These are phyloP conservation scores for Reutealis trisperma DNA, from an alignment of 345 rosid genomes.

Conservation along the genomic window DNA sequence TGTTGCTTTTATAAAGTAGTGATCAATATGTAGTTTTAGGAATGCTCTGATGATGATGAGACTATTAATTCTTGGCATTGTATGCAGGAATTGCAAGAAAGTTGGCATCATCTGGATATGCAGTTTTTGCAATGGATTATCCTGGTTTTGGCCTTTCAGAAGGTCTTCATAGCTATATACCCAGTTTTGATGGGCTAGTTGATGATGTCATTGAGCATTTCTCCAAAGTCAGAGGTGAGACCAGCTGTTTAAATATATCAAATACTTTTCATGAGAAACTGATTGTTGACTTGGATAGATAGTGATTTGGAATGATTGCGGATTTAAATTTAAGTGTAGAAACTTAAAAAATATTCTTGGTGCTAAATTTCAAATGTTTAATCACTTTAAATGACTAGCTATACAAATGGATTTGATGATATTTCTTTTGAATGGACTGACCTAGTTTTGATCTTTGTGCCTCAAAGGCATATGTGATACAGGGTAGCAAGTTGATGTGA, in stretches of 20 bases:
- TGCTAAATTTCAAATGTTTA: no score
- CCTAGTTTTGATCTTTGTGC: background rate
- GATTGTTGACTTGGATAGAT: no score
- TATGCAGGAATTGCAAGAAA: slow-evolving; percentile 83
- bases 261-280: background rate
- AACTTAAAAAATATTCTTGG: no score
- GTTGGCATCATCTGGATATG: slow-evolving; percentile 78
- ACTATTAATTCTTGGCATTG: slow-evolving; percentile 12
- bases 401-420: no score
- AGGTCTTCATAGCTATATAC: slow-evolving; percentile 85
- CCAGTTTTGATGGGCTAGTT: slow-evolving; percentile 74
- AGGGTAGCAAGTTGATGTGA: background rate
- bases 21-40: slow-evolving; percentile 7
- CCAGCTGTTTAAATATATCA: background rate
- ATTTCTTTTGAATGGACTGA: background rate
- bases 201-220: slow-evolving; percentile 83
- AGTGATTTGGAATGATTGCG: no score
- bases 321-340: no score
- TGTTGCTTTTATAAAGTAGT: slow-evolving; percentile 23
- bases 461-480: background rate
- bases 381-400: no score
- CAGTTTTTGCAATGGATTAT: slow-evolving; percentile 92
- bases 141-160: slow-evolving; percentile 95
- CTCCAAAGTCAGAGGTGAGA: slow-evolving; percentile 75
- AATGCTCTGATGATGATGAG: slow-evolving; percentile 9